A percentile compares a stretch with the other conserved stretches of the same genome.
phyloP scores from a whole-genome alignment of 148 eudicot genomes.

The Polygonum maritimum region DNA sequence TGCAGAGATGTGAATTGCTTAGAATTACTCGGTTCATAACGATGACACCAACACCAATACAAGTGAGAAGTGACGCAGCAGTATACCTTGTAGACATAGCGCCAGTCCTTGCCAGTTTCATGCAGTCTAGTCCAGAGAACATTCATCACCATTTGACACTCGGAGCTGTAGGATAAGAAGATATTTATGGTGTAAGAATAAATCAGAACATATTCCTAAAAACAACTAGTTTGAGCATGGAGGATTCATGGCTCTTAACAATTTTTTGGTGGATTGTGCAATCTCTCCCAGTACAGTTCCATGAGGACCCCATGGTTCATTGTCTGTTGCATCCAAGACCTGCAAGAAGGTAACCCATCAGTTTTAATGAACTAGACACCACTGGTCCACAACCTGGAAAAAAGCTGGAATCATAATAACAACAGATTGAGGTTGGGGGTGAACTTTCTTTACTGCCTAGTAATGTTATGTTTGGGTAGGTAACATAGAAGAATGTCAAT shows the following conservation, averaged over 20 bases:
- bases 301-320: slow-evolving; percentile 98
- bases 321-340: slow-evolving; percentile 96
- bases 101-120: slow-evolving; percentile 89
- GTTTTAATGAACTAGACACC: neutral
- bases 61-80: neutral
- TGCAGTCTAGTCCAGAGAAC: slow-evolving; percentile 92
- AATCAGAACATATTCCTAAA: neutral
- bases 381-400: neutral
- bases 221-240: slow-evolving; percentile 7
- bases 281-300: slow-evolving; percentile 89
- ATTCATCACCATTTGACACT: slow-evolving; percentile 93
- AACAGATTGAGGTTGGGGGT: neutral
- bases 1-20: neutral
- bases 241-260: slow-evolving; percentile 25
- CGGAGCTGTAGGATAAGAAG: slow-evolving; percentile 46
- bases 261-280: slow-evolving; percentile 87
- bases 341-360: slow-evolving; percentile 11
- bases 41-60: neutral
- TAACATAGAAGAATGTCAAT: neutral
- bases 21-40: neutral
- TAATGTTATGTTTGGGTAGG: neutral
- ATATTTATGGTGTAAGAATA: slow-evolving; percentile 2
- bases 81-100: slow-evolving; percentile 78
- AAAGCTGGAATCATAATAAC: neutral
- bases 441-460: neutral